Conservation (phyloP, 352 stramenopile species). For the Globisporangium spiculum region DNA sequence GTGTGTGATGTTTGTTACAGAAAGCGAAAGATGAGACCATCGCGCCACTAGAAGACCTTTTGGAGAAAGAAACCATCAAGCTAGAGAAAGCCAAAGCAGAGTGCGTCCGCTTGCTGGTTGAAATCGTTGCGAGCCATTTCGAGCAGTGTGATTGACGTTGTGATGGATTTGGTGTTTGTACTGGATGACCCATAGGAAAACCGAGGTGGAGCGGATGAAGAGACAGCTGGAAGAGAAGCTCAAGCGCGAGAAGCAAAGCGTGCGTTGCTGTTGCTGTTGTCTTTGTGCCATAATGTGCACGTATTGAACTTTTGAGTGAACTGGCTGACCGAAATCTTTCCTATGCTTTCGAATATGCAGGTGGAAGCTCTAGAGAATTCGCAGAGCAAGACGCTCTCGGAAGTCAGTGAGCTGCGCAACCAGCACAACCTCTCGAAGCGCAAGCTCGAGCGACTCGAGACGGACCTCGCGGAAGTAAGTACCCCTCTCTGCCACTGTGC, state of each 20-base stretch:
- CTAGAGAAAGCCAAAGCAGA: conserved; percentile 58
- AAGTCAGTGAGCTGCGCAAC: conserved; percentile 68
- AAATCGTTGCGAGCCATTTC: not conserved
- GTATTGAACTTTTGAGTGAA: not conserved
- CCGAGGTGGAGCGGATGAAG: conserved; percentile 44
- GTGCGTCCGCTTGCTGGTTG: conserved; percentile 24
- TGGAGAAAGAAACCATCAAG: conserved; percentile 69
- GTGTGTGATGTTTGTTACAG: conserved; percentile 21
- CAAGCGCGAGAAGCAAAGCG: conserved; percentile 61
- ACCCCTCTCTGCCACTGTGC: not conserved
- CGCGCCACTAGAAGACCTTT: conserved; percentile 53
- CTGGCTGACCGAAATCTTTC: not conserved
- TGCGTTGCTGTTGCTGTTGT: not conserved
- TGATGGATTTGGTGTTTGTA: not conserved
- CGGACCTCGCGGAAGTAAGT: conserved; percentile 48
- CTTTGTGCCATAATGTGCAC: not conserved
- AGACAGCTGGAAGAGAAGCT: conserved; percentile 57
- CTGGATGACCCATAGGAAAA: conserved; percentile 34
- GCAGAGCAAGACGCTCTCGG: conserved; percentile 64
- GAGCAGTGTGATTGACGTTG: not conserved
- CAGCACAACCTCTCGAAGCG: conserved; percentile 62
- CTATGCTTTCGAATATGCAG: conserved; percentile 23
- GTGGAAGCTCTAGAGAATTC: conserved; percentile 61
- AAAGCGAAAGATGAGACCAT: conserved; percentile 65
- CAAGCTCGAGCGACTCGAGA: conserved; percentile 69